phyloP scores from a whole-genome alignment of 2,329 filamentous ascomycete species.

The Ceratocystis alfenasii region DNA sequence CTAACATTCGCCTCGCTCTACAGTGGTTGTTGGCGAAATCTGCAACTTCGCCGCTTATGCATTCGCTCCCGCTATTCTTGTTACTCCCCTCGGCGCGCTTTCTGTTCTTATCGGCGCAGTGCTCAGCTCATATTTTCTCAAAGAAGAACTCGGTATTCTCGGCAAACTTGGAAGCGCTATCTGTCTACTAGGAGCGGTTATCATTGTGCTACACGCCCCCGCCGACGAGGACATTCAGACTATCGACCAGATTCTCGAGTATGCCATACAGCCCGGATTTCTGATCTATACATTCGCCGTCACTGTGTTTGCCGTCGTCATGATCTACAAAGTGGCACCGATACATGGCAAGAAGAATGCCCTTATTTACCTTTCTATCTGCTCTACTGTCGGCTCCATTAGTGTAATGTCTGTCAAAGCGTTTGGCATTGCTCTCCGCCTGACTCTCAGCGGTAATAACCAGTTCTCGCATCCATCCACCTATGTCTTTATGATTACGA shows the following conservation, averaged over 20 bases:
- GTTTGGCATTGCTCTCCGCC: slow-evolving; percentile 92
- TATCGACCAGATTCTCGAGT: slow-evolving; percentile 81
- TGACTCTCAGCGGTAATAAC: slow-evolving; percentile 85
- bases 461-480: slow-evolving; percentile 92
- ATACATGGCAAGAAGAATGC: slow-evolving; percentile 89
- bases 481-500: slow-evolving; percentile 93
- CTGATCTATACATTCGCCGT: slow-evolving; percentile 74
- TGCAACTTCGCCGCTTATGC: slow-evolving; percentile 98
- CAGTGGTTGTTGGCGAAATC: slow-evolving; percentile 84
- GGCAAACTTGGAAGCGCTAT: slow-evolving; percentile 93
- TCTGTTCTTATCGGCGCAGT: slow-evolving; percentile 93
- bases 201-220: slow-evolving; percentile 94
- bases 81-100: slow-evolving; percentile 85
- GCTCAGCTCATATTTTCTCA: slow-evolving; percentile 83
- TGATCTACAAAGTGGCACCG: slow-evolving; percentile 93
- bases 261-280: slow-evolving; percentile 85
- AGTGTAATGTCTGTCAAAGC: slow-evolving; percentile 99
- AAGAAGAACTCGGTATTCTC: slow-evolving; percentile 78
- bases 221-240: slow-evolving; percentile 84
- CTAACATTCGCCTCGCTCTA: slow-evolving; percentile 45
- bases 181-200: slow-evolving; percentile 88
- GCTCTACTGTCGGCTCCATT: slow-evolving; percentile 89
- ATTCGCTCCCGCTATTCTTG: slow-evolving; percentile 95
- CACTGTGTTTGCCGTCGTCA: slow-evolving; percentile 70
- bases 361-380: slow-evolving; percentile 92